Percentiles rank a stretch among this genome's conserved stretches.
Conservation (phyloP, 1,139 yeast species). For the Wickerhamiella infanticola region DNA sequence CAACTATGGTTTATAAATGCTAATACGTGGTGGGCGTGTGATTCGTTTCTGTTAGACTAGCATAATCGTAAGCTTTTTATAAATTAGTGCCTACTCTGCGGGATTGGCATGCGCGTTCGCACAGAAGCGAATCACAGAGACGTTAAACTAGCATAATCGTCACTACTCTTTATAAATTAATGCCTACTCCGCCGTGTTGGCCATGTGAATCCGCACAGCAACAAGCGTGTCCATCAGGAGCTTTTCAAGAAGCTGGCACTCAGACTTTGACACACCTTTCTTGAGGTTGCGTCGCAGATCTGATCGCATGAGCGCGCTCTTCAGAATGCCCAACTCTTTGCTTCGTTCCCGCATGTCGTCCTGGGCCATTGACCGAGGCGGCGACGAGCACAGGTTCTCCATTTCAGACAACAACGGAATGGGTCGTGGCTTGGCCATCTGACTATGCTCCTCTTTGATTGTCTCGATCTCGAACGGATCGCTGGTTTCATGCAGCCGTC, state of each 20-base stretch:
- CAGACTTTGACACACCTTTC: background rate
- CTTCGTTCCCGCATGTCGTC: background rate
- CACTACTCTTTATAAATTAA: background rate
- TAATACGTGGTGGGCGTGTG: too few species aligned
- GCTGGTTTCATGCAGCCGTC: background rate
- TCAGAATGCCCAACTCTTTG: background rate
- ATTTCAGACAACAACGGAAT: background rate
- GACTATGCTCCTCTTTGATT: background rate
- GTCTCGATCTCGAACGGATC: background rate
- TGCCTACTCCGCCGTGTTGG: background rate
- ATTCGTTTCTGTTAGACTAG: too few species aligned
- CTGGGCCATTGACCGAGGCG: background rate
- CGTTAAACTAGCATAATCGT: background rate
- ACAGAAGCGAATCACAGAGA: background rate
- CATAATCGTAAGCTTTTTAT: too few species aligned
- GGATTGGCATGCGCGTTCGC: too few species aligned
- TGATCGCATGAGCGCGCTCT: conserved; percentile 1
- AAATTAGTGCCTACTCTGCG: too few species aligned
- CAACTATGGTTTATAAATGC: too few species aligned
- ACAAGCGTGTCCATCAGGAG: conserved; percentile 3
- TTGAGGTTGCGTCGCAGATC: background rate
- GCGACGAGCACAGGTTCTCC: conserved; percentile 2
- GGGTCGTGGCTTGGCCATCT: conserved; percentile 1
- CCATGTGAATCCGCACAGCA: conserved; percentile 1
- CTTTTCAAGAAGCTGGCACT: conserved; percentile 1